Evolutionary conservation across 352 stramenopile species (phyloP).

Genomic region (Phytophthora idaei): DNA sequence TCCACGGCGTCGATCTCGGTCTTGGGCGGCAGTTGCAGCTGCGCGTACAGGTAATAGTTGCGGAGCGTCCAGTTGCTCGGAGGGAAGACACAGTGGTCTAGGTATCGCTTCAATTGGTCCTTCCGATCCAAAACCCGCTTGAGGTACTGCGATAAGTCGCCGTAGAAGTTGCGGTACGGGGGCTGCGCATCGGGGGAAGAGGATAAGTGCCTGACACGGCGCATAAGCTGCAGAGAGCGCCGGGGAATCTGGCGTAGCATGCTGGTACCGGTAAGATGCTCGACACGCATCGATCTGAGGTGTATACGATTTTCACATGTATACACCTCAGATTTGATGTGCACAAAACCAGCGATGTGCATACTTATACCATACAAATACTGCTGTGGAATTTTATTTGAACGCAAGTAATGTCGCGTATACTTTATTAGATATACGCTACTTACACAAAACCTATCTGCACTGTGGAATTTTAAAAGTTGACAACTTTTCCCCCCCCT

Average conservation of each 20-base stretch:
- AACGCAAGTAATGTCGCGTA: too few relatives aligned
- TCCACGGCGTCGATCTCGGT: slow-evolving; percentile 50
- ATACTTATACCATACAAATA: too few relatives aligned
- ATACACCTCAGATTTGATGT: not conserved
- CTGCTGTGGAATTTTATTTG: too few relatives aligned
- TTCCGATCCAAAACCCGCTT: slow-evolving; percentile 14
- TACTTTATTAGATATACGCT: too few relatives aligned
- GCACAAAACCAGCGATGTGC: too few relatives aligned
- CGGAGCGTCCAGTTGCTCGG: slow-evolving; percentile 17
- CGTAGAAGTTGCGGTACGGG: not conserved
- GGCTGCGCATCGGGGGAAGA: slow-evolving; percentile 27
- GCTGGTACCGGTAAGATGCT: not conserved
- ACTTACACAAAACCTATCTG: too few relatives aligned
- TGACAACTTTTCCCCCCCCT: too few relatives aligned
- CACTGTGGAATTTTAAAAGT: too few relatives aligned
- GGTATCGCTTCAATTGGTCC: slow-evolving; percentile 23
- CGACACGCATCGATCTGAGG: too few relatives aligned
- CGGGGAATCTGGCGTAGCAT: not conserved
- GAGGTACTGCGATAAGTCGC: not conserved
- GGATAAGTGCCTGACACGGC: slow-evolving; percentile 24
- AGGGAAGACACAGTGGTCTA: slow-evolving; percentile 26
- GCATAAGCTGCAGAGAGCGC: not conserved
- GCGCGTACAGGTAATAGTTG: slow-evolving; percentile 38
- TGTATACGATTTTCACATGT: too few relatives aligned
- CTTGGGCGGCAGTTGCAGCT: slow-evolving; percentile 40